Conservation (phyloP, 768 basidiomycete genomes). For the Holtermannia corniformis region DNA sequence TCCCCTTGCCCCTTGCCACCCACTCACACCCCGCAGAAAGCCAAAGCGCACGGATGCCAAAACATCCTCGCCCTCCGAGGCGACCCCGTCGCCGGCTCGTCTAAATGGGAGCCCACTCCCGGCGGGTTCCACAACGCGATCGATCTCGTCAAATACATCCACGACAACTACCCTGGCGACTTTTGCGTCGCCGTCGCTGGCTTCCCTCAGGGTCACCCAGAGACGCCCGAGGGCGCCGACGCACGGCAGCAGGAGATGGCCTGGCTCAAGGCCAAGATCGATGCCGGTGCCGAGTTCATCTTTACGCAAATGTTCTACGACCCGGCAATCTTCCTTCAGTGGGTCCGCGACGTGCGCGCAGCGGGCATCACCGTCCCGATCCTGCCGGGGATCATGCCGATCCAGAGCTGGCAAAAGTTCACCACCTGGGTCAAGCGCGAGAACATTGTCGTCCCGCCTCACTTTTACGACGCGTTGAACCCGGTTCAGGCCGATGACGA, state of each 20-base stretch:
- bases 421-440: conserved; percentile 50
- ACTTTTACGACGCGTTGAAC: conserved; percentile 64
- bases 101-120: conserved; percentile 85
- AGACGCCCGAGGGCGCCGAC: conserved; percentile 50
- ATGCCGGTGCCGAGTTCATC: conserved; percentile 82
- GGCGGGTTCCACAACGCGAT: conserved; percentile 83
- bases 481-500: conserved; percentile 88
- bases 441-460: conserved; percentile 56
- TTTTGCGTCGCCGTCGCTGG: conserved; percentile 93
- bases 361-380: conserved; percentile 83
- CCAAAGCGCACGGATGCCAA: conserved; percentile 76
- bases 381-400: conserved; percentile 87
- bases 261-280: conserved; percentile 82
- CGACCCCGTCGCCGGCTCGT: conserved; percentile 78
- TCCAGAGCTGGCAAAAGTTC: conserved; percentile 95
- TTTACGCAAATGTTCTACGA: conserved; percentile 99
- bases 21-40: conserved; percentile 52
- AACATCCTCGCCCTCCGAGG: conserved; percentile 90
- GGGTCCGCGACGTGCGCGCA: conserved; percentile 72
- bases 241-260: conserved; percentile 54
- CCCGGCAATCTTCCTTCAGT: conserved; percentile 76
- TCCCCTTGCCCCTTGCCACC: conserved; percentile 3
- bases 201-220: conserved; percentile 75
- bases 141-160: conserved; percentile 85
- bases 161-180: conserved; percentile 70